These are phyloP conservation scores for Fusarium incarnatum DNA, from an alignment of 2,329 filamentous ascomycete species.

Conservation along the genomic window DNA sequence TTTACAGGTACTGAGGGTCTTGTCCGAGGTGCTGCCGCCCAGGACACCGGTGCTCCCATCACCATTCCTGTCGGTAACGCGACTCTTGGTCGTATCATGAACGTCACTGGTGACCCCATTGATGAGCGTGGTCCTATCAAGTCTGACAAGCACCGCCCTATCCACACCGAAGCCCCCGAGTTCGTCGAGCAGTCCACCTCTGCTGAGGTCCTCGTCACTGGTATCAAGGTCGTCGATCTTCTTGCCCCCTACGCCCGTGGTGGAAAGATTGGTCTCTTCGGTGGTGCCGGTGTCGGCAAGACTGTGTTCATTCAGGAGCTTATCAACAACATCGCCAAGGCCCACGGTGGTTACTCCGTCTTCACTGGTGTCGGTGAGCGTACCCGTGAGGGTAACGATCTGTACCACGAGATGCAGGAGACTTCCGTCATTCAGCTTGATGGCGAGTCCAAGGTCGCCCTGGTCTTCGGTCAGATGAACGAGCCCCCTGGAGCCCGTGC, in stretches of 20 bases:
- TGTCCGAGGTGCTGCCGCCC: conserved; percentile 86
- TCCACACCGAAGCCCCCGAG: conserved; percentile 91
- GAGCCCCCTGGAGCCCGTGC: conserved; percentile 99
- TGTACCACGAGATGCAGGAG: conserved; percentile 99
- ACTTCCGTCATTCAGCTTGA: conserved; percentile 99
- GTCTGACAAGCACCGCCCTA: conserved; percentile 85
- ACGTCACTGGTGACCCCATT: conserved; percentile 99
- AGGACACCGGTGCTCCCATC: conserved; percentile 94
- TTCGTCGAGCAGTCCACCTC: conserved; percentile 97
- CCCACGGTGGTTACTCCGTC: conserved; percentile 99
- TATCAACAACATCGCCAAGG: conserved; percentile 99
- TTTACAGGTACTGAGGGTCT: conserved; percentile 95
- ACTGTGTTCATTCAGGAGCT: conserved; percentile 99
- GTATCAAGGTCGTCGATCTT: conserved; percentile 99
- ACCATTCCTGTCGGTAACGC: conserved; percentile 93
- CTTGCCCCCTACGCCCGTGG: conserved; percentile 99
- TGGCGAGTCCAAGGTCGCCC: conserved; percentile 98
- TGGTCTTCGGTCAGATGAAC: conserved; percentile 99
- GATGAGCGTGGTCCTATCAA: conserved; percentile 99
- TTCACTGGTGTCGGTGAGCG: conserved; percentile 99
- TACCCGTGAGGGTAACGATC: conserved; percentile 99
- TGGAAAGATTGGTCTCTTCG: conserved; percentile 99
- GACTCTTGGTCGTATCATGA: conserved; percentile 99
- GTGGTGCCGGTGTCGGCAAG: conserved; percentile 99
- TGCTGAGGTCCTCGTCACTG: conserved; percentile 96